These are phyloP conservation scores for Chlamydomonas applanata DNA, from an alignment of 139 green algal species.

Conservation along the genomic window DNA sequence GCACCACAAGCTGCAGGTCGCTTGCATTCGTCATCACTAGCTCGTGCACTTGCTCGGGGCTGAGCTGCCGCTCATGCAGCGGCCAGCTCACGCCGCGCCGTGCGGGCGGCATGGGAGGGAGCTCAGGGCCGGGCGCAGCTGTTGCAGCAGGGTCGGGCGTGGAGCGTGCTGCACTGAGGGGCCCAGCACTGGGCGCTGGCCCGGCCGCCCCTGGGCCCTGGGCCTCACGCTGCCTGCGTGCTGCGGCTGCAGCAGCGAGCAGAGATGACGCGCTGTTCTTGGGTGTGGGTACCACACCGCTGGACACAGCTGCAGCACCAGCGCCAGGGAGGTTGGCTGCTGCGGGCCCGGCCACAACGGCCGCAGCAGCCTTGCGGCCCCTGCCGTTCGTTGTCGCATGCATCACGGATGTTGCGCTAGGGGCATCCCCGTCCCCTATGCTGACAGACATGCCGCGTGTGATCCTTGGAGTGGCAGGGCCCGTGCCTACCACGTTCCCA, in stretches of 20 bases:
- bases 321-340: no score
- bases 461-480: not conserved
- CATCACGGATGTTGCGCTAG: not conserved
- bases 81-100: not conserved
- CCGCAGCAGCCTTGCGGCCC: no score
- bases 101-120: not conserved
- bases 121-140: not conserved
- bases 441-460: not conserved
- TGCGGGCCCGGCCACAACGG: no score
- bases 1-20: constrained; percentile 38
- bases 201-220: not conserved
- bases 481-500: not conserved
- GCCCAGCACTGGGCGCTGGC: no score
- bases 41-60: not conserved
- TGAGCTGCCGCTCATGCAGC: not conserved
- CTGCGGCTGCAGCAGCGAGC: not conserved
- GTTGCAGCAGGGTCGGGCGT: no score
- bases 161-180: no score
- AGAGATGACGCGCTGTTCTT: no score
- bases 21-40: constrained; percentile 30
- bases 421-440: not conserved
- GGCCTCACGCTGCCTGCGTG: not conserved
- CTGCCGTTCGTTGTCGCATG: no score
- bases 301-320: no score
- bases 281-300: no score